Conservation (phyloP, 2,329 filamentous ascomycete species). For the Stagonosporopsis rhizophila region DNA sequence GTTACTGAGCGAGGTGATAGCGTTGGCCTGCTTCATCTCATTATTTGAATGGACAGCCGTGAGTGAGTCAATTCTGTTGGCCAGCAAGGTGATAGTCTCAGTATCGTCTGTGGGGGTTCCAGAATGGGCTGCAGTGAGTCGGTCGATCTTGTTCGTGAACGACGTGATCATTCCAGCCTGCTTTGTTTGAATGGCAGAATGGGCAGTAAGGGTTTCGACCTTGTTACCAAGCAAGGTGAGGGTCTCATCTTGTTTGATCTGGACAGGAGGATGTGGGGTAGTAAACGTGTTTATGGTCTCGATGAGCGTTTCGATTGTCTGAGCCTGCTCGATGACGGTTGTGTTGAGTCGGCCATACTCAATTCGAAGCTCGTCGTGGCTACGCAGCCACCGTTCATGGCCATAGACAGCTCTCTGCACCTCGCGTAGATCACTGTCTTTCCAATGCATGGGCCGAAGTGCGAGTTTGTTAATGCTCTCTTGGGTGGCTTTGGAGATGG, state of each 20-base stretch:
- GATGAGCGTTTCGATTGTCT: neutral
- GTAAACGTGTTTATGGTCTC: neutral
- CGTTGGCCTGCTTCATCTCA: no score
- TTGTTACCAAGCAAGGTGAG: neutral
- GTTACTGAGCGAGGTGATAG: no score
- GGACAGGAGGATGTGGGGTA: neutral
- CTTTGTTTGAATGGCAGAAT: neutral
- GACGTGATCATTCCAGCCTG: no score
- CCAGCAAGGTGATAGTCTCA: no score
- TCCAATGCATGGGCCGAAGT: neutral
- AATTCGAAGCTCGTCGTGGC: neutral
- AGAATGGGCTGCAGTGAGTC: no score
- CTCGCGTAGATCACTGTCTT: neutral
- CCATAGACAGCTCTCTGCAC: neutral
- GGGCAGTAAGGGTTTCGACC: neutral
- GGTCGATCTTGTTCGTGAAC: neutral
- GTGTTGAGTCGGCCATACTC: neutral
- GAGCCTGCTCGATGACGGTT: neutral
- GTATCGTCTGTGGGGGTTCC: no score
- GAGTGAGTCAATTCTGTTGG: no score
- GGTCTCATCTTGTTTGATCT: neutral
- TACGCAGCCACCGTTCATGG: neutral
- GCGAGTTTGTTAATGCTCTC: neutral
- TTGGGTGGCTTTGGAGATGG: neutral
- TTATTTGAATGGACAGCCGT: neutral